Base-by-base conservation (phyloP, 768 basidiomycete genomes). In the Tephrocybe rancida region DNA sequence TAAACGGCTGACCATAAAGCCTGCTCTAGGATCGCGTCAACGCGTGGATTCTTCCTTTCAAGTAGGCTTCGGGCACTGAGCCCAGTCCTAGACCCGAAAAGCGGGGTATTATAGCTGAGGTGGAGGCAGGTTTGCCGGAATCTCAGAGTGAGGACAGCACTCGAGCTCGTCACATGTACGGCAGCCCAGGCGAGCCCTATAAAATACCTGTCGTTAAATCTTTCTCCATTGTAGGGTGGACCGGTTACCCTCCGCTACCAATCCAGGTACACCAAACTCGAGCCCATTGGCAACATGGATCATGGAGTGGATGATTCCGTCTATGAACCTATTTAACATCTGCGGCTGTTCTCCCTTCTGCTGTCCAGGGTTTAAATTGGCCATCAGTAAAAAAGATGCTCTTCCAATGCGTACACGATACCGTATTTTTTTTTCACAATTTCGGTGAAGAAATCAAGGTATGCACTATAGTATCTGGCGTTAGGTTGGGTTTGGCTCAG, bases 161-260 rank as follows among this genome's bases (percentile, higher is more conserved):
- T 66, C 14, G 73, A 72, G 11, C 68, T 63, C 6, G 73, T 54
- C 4, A 61, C 49, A 56, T 85, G 80, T 5, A 83, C 77, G 3
- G 82, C 78, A 1, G 81, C 66, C 66, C 80, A 75, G 0, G 85
- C 84, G 5, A 88, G 72, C 32, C 85, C 86, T 85, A 46, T 10
- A 37, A 30, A 13, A 30, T n/a, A n/a, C n/a, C n/a, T n/a, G n/a
- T n/a, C n/a, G n/a, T n/a, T n/a, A n/a, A n/a, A n/a, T n/a, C n/a
- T n/a, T n/a, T n/a, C n/a, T n/a, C n/a, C n/a, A n/a, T n/a, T n/a
- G n/a, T n/a, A n/a, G n/a, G n/a, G n/a, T n/a, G n/a, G n/a, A n/a
- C n/a, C n/a, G n/a, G n/a, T n/a, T 50, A 86, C 87, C 88, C 72
- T 90, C 87, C 1, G 81, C 81, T 2, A 82, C 65, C 44, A 87